Evolutionary conservation across 257 asterid genomes (phyloP).

Genomic region (Euphrasia confusa): DNA sequence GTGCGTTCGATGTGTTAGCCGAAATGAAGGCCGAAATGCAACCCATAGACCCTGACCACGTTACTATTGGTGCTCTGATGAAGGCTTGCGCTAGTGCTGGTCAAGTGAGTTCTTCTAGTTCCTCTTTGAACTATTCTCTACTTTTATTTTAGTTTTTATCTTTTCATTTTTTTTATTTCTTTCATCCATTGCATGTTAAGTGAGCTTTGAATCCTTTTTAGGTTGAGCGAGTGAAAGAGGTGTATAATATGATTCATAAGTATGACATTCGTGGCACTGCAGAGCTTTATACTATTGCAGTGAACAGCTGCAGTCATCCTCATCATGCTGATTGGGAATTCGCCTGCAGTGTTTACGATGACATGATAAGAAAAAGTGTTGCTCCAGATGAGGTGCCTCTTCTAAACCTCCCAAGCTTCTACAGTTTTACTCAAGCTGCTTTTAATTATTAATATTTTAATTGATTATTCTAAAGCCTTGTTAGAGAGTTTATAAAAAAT

Average conservation of each 20-base stretch:
- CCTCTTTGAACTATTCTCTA: slow-evolving; percentile 19
- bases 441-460: slow-evolving; percentile 11
- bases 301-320: slow-evolving; percentile 87
- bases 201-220: slow-evolving; percentile 29
- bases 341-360: slow-evolving; percentile 74
- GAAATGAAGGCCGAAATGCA: slow-evolving; percentile 77
- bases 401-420: slow-evolving; percentile 10
- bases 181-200: slow-evolving; percentile 19
- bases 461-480: neutral
- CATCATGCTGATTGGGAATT: slow-evolving; percentile 92
- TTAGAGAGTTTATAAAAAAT: neutral
- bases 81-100: slow-evolving; percentile 85
- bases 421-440: slow-evolving; percentile 15
- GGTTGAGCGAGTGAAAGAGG: slow-evolving; percentile 83
- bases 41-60: slow-evolving; percentile 92
- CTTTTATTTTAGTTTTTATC: slow-evolving; percentile 5
- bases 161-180: slow-evolving; percentile 18
- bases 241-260: slow-evolving; percentile 72
- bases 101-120: slow-evolving; percentile 48
- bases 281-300: slow-evolving; percentile 93
- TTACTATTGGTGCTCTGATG: slow-evolving; percentile 94
- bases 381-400: slow-evolving; percentile 87
- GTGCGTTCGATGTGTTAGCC: slow-evolving; percentile 92
- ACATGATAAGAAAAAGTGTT: slow-evolving; percentile 76
- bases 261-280: slow-evolving; percentile 83